Conservation (phyloP, 495 filamentous ascomycete species). For the Pyronema domesticum region DNA sequence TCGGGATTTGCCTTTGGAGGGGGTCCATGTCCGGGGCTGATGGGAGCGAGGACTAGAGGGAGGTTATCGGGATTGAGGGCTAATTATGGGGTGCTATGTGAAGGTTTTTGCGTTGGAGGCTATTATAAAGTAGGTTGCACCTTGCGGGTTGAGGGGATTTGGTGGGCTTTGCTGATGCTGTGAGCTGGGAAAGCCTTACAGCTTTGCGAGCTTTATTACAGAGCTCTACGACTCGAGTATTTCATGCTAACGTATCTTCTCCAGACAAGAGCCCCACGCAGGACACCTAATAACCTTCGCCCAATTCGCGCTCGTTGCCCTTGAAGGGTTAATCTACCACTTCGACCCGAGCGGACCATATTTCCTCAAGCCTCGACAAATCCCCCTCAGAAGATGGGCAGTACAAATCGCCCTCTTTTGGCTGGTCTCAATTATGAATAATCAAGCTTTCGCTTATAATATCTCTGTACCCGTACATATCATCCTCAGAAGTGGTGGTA, state of each 20-base stretch:
- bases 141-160: slow-evolving; percentile 5
- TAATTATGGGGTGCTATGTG: not conserved
- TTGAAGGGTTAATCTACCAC: slow-evolving; percentile 59
- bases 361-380: slow-evolving; percentile 56
- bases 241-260: slow-evolving; percentile 2
- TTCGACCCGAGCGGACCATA: slow-evolving; percentile 41
- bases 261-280: slow-evolving; percentile 42
- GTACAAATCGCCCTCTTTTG: slow-evolving; percentile 85
- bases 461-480: slow-evolving; percentile 96
- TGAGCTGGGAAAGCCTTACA: too few relatives aligned
- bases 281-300: slow-evolving; percentile 81
- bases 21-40: too few relatives aligned
- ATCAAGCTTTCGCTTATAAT: slow-evolving; percentile 90
- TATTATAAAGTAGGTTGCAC: slow-evolving; percentile 62
- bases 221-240: too few relatives aligned
- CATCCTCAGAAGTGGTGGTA: slow-evolving; percentile 84
- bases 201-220: slow-evolving; percentile 6
- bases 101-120: slow-evolving; percentile 82
- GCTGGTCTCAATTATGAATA: slow-evolving; percentile 82
- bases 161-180: not conserved
- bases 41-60: not conserved
- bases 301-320: slow-evolving; percentile 72
- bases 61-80: not conserved
- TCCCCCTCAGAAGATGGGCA: slow-evolving; percentile 70
- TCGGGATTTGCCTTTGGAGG: too few relatives aligned